Evolutionary conservation across 331 rosid species (phyloP), one percentile per base, ranked within the genome.

Genomic region (Malus hybrid): DNA sequence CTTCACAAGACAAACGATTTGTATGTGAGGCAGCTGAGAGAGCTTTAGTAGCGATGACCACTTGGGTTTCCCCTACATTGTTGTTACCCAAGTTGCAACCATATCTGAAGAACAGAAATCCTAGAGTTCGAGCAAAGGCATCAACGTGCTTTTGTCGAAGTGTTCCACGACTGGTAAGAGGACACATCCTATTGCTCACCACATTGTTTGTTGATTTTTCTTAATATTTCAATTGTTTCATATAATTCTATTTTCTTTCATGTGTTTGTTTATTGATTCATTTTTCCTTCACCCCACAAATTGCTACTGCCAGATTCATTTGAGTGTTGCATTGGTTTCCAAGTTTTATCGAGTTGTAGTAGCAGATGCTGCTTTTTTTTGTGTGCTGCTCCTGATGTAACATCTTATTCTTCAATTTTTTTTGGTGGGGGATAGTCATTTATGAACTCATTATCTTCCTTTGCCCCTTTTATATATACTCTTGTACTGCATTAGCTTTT

Each of bases 1-100:
- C 99, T 77, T 95, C 97, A 10, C 97, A 92, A 87, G 99, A 95
- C 87, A 95, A 95, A 82, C 90, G 97, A 75, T 95, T 95, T 82
- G 97, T 95, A 15, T 95, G 99, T 10, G 99, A 95, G 76, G 99
- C 97, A 29, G 99, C 99, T n/a, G 97, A 88, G 81, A 95, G 71
- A 79, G 97, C 99, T 74, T 81, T 95, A 82, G 86, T 92, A 64
- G 86, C 89, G 33, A 89, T 92, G 99, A 92, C 96, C 65, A 84
- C 86, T 24, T 86, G 85, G 83, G 82, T 95, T 78, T 90, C 97
- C 75, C 97, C 99, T 16, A 46, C 74, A 61, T 80, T 87, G 50
- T 82, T 95, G 84, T 78, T 95, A 57, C 97, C 99, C 63, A 95
- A 89, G 76, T 74, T 95, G 90, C 93, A 92, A 79, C 96, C 97